Evolutionary conservation across 305 asterid species (phyloP), one percentile per base, ranked within the genome.

Genomic region (Fraxinus paxiana): DNA sequence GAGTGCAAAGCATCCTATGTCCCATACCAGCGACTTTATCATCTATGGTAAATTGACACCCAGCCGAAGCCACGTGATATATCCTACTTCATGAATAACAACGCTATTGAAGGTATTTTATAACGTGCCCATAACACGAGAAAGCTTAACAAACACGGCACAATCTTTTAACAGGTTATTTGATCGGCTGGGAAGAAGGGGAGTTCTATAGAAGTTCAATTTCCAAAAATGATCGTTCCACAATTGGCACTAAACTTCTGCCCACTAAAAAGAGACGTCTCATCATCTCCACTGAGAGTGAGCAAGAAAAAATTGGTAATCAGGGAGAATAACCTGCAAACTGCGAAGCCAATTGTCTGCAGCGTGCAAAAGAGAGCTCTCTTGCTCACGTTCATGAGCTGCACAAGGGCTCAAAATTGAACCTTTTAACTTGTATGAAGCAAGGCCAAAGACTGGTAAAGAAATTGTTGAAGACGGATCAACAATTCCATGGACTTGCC

Each of bases 391-490:
- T 86, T 93, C 98, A n/a, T 84, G 87, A 65, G 93, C 90, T 10
- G 87, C 91, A 51, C 83, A 35, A 0, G 95, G 97, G 80, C 88
- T 87, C 82, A 95, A 69, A 43, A 89, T 85, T 1, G 96, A 91
- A 65, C 91, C 91, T 79, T 84, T 85, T 77, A 91, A 87, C 90
- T 92, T 94, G 90, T 89, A 92, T 0, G 97, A 76, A 77, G 97
- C 94, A 61, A 94, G 94, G 63, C 90, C 97, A 78, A 93, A 91
- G 0, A 89, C 93, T 1, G 98, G 98, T 12, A 94, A 82, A 28
- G 97, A 87, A 26, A 94, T 77, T 81, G 69, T 90, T 34, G 94
- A 86, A 3, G 83, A 43, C 73, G 88, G 88, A 85, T 87, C 91
- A 24, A 80, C 70, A 79, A 7, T 33, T 76, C 90, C 91, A 9